Evolutionary conservation across 2,329 filamentous ascomycete species (phyloP), one percentile per base, ranked within the genome.

Genomic region (Pseudonectria foliicola): DNA sequence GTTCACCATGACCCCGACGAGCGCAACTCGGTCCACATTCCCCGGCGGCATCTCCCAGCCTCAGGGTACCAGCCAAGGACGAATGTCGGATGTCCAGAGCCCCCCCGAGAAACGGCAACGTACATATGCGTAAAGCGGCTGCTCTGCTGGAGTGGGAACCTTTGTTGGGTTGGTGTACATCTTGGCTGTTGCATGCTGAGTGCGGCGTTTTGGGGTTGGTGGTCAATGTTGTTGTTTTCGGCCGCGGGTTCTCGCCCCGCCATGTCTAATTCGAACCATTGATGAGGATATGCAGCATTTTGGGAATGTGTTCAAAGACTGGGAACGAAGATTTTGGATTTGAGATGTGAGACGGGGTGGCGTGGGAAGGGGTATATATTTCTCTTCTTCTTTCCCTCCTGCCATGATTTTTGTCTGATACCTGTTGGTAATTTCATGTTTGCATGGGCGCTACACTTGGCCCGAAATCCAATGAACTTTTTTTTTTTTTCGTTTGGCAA

Each of bases 21-120:
- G 44, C 31, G 45, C 49, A 12, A 56, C 56, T 32, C 49, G 56
- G 28, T 42, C 55, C 13, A 53, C 34, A 25, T 55, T 54, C 28
- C 40, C 50, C 12, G 39, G 39, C 12, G 42, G 43, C 5, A 48
- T 53, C 13, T 53, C 50, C 13, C 50, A 46, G 23, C 29, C 31
- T 12, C 35, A 43, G 35, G 30, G 36, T 8, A 48, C 27, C 14
- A 34, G 32, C 27, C 46, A 50, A 13, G 56, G 43, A 31, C 56
- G 46, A 38, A 57, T 63, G 37, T 56, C 49, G 27, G 62, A 63
- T 27, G 53, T 56, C 21, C 66, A 67, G 49, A 67, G 67, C 44
- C 61, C 62, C 2, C 61, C 63, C 40, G 72, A 74, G 48, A 76
- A 76, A 54, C 61, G 73, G 32, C 72, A 74, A 46, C 61, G 73